Percentiles rank a stretch among this genome's conserved stretches.
Conservation (phyloP, 371 early-diverging fungal species). For the Rhizopus stolonifer region DNA sequence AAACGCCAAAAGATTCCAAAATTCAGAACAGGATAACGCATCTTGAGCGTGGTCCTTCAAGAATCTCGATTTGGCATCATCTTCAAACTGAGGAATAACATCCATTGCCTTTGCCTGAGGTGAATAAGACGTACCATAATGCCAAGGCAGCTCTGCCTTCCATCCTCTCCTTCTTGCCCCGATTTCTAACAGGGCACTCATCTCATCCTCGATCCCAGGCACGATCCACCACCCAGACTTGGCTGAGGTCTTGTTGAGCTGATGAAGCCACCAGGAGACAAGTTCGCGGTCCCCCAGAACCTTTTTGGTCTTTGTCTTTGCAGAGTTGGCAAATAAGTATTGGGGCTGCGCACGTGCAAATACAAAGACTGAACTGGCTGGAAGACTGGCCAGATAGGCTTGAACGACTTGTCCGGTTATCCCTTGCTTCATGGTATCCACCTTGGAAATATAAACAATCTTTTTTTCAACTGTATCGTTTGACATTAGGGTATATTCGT, state of each 20-base stretch:
- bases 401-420: slow-evolving; percentile 39
- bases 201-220: slow-evolving; percentile 59
- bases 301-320: slow-evolving; percentile 58
- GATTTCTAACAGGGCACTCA: slow-evolving; percentile 34
- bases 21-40: slow-evolving; percentile 53
- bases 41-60: slow-evolving; percentile 28
- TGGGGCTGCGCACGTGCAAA: slow-evolving; percentile 88
- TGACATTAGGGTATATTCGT: slow-evolving; percentile 25
- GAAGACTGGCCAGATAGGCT: slow-evolving; percentile 47
- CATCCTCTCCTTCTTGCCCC: slow-evolving; percentile 24
- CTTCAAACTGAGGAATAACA: slow-evolving; percentile 76
- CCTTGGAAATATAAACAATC: slow-evolving; percentile 59
- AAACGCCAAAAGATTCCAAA: slow-evolving; percentile 65
- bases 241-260: slow-evolving; percentile 9
- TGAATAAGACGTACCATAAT: slow-evolving; percentile 62
- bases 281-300: slow-evolving; percentile 63
- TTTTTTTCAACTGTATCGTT: slow-evolving; percentile 4
- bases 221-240: slow-evolving; percentile 55
- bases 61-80: slow-evolving; percentile 77
- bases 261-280: slow-evolving; percentile 78
- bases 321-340: slow-evolving; percentile 79
- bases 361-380: slow-evolving; percentile 48
- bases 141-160: slow-evolving; percentile 43
- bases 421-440: slow-evolving; percentile 51
- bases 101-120: slow-evolving; percentile 38